Evolutionary conservation across 225 moss, liverwort and hornwort species (phyloP).

Genomic region (Straminergon stramineum): DNA sequence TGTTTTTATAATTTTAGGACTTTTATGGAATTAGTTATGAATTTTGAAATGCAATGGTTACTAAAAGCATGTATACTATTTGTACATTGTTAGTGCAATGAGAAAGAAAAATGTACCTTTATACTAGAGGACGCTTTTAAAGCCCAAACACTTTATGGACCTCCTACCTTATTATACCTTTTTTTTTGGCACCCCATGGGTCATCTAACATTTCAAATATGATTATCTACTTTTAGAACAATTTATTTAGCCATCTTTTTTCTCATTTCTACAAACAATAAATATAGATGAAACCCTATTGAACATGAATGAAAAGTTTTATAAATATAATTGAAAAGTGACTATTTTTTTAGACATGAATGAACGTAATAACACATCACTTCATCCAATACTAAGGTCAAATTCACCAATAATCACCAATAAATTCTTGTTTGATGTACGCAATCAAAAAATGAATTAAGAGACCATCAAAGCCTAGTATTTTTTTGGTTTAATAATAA

Average conservation of each 20-base stretch:
- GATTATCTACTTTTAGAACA: rapidly evolving
- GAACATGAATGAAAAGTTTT: rapidly evolving
- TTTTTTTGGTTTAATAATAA: not conserved
- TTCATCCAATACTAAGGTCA: not conserved
- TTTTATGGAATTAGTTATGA: not conserved
- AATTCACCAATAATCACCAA: rapidly evolving
- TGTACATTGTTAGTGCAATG: not conserved
- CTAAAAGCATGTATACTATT: rapidly evolving
- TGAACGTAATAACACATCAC: not conserved
- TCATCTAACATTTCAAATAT: not conserved
- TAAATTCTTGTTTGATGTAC: not conserved
- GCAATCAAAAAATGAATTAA: not conserved
- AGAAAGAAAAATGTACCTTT: not conserved
- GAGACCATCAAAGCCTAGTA: not conserved
- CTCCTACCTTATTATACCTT: rapidly evolving
- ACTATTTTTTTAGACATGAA: not conserved
- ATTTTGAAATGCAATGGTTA: rapidly evolving
- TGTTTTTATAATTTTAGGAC: not conserved
- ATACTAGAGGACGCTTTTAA: rapidly evolving
- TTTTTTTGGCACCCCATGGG: rapidly evolving
- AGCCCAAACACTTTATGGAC: rapidly evolving
- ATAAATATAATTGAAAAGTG: not conserved
- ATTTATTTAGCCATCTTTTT: not conserved
- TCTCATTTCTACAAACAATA: not conserved
- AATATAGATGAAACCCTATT: rapidly evolving